phyloP scores from a whole-genome alignment of 768 basidiomycete genomes.

The Lactarius indigo region DNA sequence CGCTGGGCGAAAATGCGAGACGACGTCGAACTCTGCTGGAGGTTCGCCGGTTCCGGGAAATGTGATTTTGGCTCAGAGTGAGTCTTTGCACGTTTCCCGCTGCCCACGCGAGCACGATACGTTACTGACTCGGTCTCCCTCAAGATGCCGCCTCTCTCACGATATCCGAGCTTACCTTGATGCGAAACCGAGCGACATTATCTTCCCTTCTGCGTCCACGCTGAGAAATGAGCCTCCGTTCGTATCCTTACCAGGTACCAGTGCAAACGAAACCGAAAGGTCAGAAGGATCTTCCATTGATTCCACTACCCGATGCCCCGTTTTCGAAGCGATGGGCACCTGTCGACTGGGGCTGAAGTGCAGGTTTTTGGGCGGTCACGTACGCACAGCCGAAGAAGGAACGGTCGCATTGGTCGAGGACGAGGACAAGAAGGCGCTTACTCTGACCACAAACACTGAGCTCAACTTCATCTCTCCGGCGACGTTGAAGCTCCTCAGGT shows the following conservation, averaged over 20 bases:
- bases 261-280: slow-evolving; percentile 30
- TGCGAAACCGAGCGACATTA: slow-evolving; percentile 71
- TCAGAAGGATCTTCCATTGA: slow-evolving; percentile 42
- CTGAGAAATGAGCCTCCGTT: slow-evolving; percentile 52
- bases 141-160: slow-evolving; percentile 77
- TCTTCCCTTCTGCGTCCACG: slow-evolving; percentile 45
- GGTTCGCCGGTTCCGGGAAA: slow-evolving; percentile 59
- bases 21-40: slow-evolving; percentile 80
- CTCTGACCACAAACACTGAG: slow-evolving; percentile 51
- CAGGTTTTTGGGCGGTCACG: slow-evolving; percentile 81
- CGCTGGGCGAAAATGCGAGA: slow-evolving; percentile 76
- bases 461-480: slow-evolving; percentile 64
- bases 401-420: slow-evolving; percentile 46
- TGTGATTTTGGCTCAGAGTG: slow-evolving; percentile 73
- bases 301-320: slow-evolving; percentile 54
- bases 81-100: slow-evolving; percentile 24
- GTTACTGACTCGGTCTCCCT: background rate
- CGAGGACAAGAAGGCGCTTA: slow-evolving; percentile 52
- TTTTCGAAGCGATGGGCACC: slow-evolving; percentile 63
- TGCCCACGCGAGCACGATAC: background rate
- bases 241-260: slow-evolving; percentile 32
- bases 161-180: slow-evolving; percentile 72
- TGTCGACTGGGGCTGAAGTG: slow-evolving; percentile 90
- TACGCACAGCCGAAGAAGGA: slow-evolving; percentile 46
- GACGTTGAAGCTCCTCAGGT: slow-evolving; percentile 56